Percentiles rank a stretch among this genome's conserved stretches.
phyloP scores from a whole-genome alignment of 139 green algal species.

The Yamagishiella unicocca region DNA sequence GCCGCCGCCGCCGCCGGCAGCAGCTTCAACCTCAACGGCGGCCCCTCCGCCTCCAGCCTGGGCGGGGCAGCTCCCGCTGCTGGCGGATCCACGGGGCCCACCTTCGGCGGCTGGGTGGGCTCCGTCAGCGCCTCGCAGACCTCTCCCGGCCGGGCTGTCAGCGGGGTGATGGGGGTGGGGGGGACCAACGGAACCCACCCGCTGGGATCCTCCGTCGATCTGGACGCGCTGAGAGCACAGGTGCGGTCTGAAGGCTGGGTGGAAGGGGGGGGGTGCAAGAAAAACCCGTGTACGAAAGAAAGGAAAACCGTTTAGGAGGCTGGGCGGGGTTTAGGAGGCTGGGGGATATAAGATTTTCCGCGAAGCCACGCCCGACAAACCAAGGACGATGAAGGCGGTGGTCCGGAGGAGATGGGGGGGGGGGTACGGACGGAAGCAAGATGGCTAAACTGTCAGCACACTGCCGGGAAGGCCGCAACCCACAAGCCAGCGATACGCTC shows the following conservation, averaged over 20 bases:
- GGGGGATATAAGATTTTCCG: too few species aligned
- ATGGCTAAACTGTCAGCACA: too few species aligned
- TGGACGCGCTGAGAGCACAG: slow-evolving; percentile 47
- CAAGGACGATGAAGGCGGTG: too few species aligned
- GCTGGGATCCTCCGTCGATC: slow-evolving; percentile 19
- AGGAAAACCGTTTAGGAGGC: too few species aligned
- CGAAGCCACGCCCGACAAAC: too few species aligned
- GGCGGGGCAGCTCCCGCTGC: background rate
- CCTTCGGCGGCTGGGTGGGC: slow-evolving; percentile 1
- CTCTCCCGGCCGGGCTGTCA: slow-evolving; percentile 2
- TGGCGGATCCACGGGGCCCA: background rate
- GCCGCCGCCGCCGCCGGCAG: background rate
- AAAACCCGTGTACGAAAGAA: too few species aligned
- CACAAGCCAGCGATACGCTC: too few species aligned
- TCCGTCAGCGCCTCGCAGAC: background rate
- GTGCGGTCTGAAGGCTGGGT: background rate
- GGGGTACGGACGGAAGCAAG: too few species aligned
- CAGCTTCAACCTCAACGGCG: background rate
- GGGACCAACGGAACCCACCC: background rate
- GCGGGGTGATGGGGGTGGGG: background rate
- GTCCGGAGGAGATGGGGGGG: too few species aligned
- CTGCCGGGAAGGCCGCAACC: too few species aligned
- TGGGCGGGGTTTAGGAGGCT: too few species aligned
- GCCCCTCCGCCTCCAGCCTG: background rate
- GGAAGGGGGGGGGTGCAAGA: background rate